These are phyloP conservation scores for Fusarium sp. DNA, from an alignment of 2,329 filamentous ascomycete species.

Conservation along the genomic window DNA sequence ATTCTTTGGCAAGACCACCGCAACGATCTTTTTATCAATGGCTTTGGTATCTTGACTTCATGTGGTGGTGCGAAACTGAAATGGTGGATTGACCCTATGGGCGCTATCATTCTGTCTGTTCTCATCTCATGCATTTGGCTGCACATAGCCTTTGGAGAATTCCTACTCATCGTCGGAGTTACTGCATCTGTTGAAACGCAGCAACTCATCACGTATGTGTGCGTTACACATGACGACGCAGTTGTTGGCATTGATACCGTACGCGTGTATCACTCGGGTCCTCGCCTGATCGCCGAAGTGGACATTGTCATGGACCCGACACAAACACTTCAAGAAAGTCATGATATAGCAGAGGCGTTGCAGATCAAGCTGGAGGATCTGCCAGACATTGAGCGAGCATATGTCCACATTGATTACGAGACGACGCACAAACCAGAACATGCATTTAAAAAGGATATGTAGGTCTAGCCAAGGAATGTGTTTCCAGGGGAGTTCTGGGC, in stretches of 20 bases:
- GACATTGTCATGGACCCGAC: slow-evolving; percentile 92
- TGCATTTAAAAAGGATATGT: slow-evolving; percentile 69
- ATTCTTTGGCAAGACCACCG: slow-evolving; percentile 98
- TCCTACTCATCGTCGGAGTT: slow-evolving; percentile 89
- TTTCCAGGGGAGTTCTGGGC: slow-evolving; percentile 3
- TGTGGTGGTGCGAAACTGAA: slow-evolving; percentile 87
- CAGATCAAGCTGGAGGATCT: slow-evolving; percentile 94
- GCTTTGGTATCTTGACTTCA: slow-evolving; percentile 88
- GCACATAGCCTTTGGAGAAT: slow-evolving; percentile 86
- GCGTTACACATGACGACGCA: slow-evolving; percentile 86
- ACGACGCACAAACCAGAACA: slow-evolving; percentile 94
- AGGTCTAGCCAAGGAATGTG: slow-evolving; percentile 16
- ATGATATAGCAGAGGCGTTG: slow-evolving; percentile 92
- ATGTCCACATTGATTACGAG: slow-evolving; percentile 98
- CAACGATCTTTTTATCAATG: slow-evolving; percentile 97
- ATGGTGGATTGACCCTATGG: slow-evolving; percentile 96
- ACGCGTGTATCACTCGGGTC: slow-evolving; percentile 88
- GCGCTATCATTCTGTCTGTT: slow-evolving; percentile 83
- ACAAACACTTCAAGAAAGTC: slow-evolving; percentile 77
- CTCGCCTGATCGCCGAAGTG: slow-evolving; percentile 91
- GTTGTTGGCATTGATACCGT: slow-evolving; percentile 94
- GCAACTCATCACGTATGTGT: slow-evolving; percentile 91
- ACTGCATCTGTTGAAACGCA: slow-evolving; percentile 85
- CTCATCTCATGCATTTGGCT: slow-evolving; percentile 85
- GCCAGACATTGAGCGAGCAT: slow-evolving; percentile 90